Evolutionary conservation across 805 yeast species (phyloP), one percentile per base, ranked within the genome.

Genomic region (Yarrowia sp.): DNA sequence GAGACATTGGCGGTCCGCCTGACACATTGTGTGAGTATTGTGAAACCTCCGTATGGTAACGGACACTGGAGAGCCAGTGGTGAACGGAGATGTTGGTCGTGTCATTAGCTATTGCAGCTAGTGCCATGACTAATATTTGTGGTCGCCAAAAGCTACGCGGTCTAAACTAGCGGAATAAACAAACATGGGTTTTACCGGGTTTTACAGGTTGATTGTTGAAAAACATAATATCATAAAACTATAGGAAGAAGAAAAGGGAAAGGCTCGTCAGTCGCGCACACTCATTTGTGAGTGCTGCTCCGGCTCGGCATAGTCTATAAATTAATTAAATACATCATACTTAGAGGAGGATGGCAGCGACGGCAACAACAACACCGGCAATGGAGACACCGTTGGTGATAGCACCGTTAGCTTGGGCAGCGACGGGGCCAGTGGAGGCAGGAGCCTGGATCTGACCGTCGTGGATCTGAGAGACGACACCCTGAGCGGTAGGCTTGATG

Each of bases 401-500:
- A 22, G 64, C 64, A 35, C 64, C 64, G 51, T 58, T 58, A 36
- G 64, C 64, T 51, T 58, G 64, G n/a, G 50, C 64, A 14, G 64
- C 35, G 17, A 31, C 48, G 39, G 47, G 47, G 32, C 17, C 48
- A 41, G 61, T 51, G 43, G 58, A 14, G 43, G 18, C 58, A 9
- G 62, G 62, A 14, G 62, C 62, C 62, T 55, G 62, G 48, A 55
- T 55, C 62, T 55, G 62, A 15, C 62, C 62, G 28, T 55, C 62
- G 11, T 11, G n/a, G 51, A 43, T 58, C 51, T 58, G 64, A 14
- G 51, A 44, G 35, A 43, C 64, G n/a, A 28, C 41, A 22, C 35
- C 51, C 50, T 58, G 39, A 43, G 41, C 64, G 15, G 64, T 44
- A 22, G 50, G 42, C 41, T 43, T 58, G 62, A 42, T 17, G 32